Evolutionary conservation across 805 yeast genomes (phyloP).

Genomic region (Peterozyma xylosa): DNA sequence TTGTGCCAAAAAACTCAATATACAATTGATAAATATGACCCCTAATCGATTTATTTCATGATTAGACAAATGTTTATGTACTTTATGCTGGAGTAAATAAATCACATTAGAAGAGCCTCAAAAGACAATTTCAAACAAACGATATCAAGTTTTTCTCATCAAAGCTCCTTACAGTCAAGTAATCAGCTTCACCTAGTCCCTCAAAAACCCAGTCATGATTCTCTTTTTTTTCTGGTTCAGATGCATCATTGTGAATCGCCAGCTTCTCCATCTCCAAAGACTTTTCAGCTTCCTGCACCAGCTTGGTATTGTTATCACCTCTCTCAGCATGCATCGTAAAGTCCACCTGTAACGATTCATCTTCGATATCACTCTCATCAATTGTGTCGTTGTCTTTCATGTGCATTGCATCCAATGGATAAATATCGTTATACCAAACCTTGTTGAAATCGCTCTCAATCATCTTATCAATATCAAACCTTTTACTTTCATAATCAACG

Average conservation of each 20-base stretch:
- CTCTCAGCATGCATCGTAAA: too few species aligned
- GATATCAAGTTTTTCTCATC: not conserved
- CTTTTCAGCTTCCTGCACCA: too few species aligned
- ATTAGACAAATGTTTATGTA: too few species aligned
- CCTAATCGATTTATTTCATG: too few species aligned
- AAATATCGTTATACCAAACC: not conserved
- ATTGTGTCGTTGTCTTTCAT: constrained; percentile 1
- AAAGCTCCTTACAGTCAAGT: constrained; percentile 10
- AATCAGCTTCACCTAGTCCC: constrained; percentile 15
- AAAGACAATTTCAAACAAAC: too few species aligned
- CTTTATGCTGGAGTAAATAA: too few species aligned
- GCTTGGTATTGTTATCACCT: too few species aligned
- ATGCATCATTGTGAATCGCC: too few species aligned
- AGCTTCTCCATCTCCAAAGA: too few species aligned
- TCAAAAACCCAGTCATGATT: constrained; percentile 9
- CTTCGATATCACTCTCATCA: constrained; percentile 7
- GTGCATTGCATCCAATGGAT: constrained; percentile 5
- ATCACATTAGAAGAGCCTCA: too few species aligned
- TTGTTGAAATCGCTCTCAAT: constrained; percentile 1
- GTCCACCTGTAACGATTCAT: not conserved
- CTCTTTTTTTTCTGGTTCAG: not conserved
- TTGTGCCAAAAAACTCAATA: not conserved
- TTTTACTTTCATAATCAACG: not conserved
- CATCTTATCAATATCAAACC: constrained; percentile 11
- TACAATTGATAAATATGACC: not conserved